A percentile compares a stretch with the other conserved stretches of the same genome.
Conservation (phyloP, 495 filamentous ascomycete genomes). For the Aspergillus homomorphus region DNA sequence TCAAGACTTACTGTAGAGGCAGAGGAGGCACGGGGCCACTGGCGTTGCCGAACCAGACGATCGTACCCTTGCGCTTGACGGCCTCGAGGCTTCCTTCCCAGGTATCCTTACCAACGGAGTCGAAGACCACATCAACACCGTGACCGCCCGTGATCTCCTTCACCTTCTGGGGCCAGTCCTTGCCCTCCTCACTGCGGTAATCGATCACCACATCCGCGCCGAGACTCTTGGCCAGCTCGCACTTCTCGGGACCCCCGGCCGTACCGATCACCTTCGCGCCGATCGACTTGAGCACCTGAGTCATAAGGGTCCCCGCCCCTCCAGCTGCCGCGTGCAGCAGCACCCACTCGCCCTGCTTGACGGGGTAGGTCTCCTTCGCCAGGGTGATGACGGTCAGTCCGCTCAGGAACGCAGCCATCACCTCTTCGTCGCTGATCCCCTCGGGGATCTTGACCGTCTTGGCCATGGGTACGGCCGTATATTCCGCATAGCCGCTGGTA, state of each 20-base stretch:
- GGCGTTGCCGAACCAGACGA: conserved; percentile 87
- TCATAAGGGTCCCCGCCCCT: conserved; percentile 76
- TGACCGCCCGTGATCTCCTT: conserved; percentile 65
- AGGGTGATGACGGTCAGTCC: conserved; percentile 84
- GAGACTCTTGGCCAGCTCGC: conserved; percentile 59
- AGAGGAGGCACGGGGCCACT: conserved; percentile 79
- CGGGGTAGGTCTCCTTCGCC: conserved; percentile 70
- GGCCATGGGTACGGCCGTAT: conserved; percentile 57
- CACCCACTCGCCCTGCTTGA: conserved; percentile 77
- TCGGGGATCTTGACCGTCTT: conserved; percentile 64
- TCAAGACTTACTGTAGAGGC: conserved; percentile 51
- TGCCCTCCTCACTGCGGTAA: conserved; percentile 62
- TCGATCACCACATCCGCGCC: conserved; percentile 75
- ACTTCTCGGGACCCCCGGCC: conserved; percentile 70
- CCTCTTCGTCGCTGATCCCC: conserved; percentile 55
- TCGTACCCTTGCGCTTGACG: conserved; percentile 75
- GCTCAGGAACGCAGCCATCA: conserved; percentile 71
- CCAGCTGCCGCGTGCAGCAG: conserved; percentile 90
- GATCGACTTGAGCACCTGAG: conserved; percentile 67
- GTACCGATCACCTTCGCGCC: conserved; percentile 85
- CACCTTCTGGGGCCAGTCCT: conserved; percentile 61
- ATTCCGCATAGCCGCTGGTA: conserved; percentile 70
- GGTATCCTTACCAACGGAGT: conserved; percentile 83
- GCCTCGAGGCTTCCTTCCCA: conserved; percentile 81
- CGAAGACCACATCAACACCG: conserved; percentile 80